Evolutionary conservation across 192 early-diverging fungal species (phyloP).

Genomic region (Entophlyctis helioformis): DNA sequence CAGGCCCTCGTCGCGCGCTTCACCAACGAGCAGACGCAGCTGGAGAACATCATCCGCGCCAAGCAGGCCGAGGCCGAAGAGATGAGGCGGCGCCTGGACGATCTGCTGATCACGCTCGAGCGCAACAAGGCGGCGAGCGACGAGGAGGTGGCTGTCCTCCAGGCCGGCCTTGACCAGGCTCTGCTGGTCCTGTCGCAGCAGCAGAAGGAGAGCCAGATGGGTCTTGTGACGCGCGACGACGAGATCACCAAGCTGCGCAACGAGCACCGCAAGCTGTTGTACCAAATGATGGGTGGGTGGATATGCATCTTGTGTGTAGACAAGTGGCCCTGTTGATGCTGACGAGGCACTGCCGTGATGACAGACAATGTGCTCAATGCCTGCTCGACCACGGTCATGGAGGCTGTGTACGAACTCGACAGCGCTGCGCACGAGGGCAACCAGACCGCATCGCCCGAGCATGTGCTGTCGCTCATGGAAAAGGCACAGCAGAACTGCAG

Average conservation of each 20-base stretch:
- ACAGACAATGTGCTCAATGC: slow-evolving; percentile 76
- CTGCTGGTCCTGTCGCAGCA: slow-evolving; percentile 30
- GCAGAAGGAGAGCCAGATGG: slow-evolving; percentile 45
- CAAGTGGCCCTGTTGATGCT: no score
- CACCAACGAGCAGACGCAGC: slow-evolving; percentile 69
- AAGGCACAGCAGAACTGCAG: slow-evolving; percentile 40
- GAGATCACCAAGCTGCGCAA: no score
- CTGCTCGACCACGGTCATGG: slow-evolving; percentile 79
- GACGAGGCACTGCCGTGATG: no score
- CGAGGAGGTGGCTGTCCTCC: slow-evolving; percentile 33
- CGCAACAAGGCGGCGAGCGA: slow-evolving; percentile 2
- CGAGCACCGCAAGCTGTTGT: no score
- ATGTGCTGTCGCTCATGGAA: slow-evolving; percentile 84
- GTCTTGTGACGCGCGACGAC: no score
- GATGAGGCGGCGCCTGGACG: slow-evolving; percentile 25
- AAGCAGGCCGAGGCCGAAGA: slow-evolving; percentile 17
- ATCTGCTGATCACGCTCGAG: slow-evolving; percentile 6
- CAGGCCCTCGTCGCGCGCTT: slow-evolving; percentile 68
- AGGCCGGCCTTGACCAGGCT: slow-evolving; percentile 41
- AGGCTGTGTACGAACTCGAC: slow-evolving; percentile 79
- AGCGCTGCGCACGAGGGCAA: slow-evolving; percentile 72
- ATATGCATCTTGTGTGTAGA: no score
- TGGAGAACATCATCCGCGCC: slow-evolving; percentile 41
- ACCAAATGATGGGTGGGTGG: no score
- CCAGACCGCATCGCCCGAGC: slow-evolving; percentile 79